Conservation (phyloP, 2,329 filamentous ascomycete species). For the Lasiodiplodia sp. region DNA sequence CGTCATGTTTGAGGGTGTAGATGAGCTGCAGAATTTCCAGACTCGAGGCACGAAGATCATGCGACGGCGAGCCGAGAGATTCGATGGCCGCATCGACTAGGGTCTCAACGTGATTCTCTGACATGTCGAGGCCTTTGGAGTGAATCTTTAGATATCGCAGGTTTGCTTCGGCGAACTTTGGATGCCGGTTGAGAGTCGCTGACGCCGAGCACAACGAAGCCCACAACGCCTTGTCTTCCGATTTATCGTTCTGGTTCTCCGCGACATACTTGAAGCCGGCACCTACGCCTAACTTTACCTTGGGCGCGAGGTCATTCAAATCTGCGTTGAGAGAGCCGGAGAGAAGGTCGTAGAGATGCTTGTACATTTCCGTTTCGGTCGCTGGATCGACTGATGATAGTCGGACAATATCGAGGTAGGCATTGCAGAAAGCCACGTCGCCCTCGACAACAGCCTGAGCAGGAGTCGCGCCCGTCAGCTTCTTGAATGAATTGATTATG, state of each 20-base stretch:
- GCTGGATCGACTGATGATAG: conserved; percentile 37
- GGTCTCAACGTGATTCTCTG: conserved; percentile 64
- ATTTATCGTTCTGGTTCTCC: conserved; percentile 51
- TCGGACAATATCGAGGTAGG: conserved; percentile 39
- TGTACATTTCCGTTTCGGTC: conserved; percentile 35
- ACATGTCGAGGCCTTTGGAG: conserved; percentile 59
- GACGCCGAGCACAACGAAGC: conserved; percentile 71
- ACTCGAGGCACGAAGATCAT: conserved; percentile 75
- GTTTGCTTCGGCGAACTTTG: conserved; percentile 44
- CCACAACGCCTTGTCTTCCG: conserved; percentile 63
- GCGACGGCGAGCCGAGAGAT: conserved; percentile 78
- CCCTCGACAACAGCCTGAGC: conserved; percentile 21
- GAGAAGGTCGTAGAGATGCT: conserved; percentile 38
- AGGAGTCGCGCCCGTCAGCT: conserved; percentile 45
- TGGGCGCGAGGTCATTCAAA: conserved; percentile 23
- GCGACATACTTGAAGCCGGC: conserved; percentile 78
- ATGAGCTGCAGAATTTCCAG: conserved; percentile 75
- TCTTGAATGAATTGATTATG: conserved; percentile 74
- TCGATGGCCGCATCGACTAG: conserved; percentile 71
- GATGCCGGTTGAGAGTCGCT: conserved; percentile 66
- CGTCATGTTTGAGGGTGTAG: conserved; percentile 53
- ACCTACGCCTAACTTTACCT: conserved; percentile 70
- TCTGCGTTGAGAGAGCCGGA: conserved; percentile 33
- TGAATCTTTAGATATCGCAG: conserved; percentile 70
- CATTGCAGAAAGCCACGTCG: conserved; percentile 42